Base-by-base conservation (phyloP, 1,139 yeast genomes). In the Pichia sp. region DNA sequence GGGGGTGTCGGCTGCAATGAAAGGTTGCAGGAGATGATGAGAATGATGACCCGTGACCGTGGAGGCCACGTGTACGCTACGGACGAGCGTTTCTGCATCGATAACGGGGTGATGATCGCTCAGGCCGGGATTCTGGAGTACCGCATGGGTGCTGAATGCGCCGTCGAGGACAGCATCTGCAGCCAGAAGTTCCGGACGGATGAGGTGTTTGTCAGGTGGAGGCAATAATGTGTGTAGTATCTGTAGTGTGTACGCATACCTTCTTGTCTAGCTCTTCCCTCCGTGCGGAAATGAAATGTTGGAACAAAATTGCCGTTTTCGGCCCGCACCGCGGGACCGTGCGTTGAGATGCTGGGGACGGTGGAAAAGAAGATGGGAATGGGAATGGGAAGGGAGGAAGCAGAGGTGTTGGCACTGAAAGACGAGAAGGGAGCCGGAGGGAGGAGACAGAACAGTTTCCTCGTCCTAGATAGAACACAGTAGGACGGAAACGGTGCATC, bases 1-100 rank as follows among this genome's bases (percentile, higher is more conserved):
- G 99, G 99, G 8, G 99, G 99, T 20, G 99, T 93, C 16, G 99
- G 99, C 0, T 90, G 96, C 62, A 93, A 93, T 66, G 86, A 84
- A 62, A 72, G 99, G 58, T 73, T 93, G 57, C 99, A 93, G 68
- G 86, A 89, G 63, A 95, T 95, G 99, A 93, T 93, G 99, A 88
- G 80, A 36, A 73, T 80, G 48, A 95, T 93, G 99, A 96, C 95
- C 16, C 71, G 79, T 46, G 98, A 91, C 65, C 76, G 99, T 59
- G 84, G 87, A 60, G 99, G 98, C 0, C 79, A 81, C 38, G 85
- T 93, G 4, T 89, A 77, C 68, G 97, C 99, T 14, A 95, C 99
- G 0, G 99, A 93, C 70, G 98, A 93, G 67, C 74, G 99, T 58
- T 93, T 93, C 68, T 93, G 98, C 72, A 93, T 93, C 52, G 99